phyloP scores from a whole-genome alignment of 2,329 filamentous ascomycete genomes.

The Penicillium palitans region DNA sequence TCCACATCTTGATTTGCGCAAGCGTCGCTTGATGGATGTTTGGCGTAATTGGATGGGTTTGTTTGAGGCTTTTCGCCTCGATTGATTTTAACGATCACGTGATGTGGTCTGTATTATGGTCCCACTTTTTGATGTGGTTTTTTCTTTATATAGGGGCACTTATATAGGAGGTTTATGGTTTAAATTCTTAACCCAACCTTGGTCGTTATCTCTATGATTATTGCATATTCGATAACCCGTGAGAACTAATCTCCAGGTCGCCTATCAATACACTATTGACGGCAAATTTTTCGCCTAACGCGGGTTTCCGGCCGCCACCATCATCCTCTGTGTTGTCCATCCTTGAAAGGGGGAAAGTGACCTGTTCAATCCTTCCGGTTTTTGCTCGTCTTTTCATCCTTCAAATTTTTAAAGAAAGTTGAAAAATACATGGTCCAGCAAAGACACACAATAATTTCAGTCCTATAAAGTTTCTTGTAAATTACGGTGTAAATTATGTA shows the following conservation, averaged over 20 bases:
- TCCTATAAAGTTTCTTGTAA: not conserved
- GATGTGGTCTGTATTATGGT: not conserved
- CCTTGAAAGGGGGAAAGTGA: not conserved
- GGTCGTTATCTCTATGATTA: not conserved
- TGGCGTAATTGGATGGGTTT: not conserved
- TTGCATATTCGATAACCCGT: too few species aligned
- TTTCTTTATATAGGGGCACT: not conserved
- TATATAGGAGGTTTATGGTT: not conserved
- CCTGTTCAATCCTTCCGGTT: too few species aligned
- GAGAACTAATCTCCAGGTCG: too few species aligned
- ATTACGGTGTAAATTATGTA: not conserved
- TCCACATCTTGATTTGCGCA: slow-evolving; percentile 19
- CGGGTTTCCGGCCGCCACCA: not conserved
- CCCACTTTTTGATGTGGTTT: not conserved
- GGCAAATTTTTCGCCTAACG: not conserved
- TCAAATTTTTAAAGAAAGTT: too few species aligned
- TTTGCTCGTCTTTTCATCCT: not conserved
- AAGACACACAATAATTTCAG: not conserved
- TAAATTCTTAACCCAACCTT: not conserved
- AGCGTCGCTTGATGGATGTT: not conserved
- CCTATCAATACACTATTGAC: not conserved
- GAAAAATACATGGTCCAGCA: too few species aligned
- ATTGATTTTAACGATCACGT: slow-evolving; percentile 4
- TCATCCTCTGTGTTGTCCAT: not conserved
- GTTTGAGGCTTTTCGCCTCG: slow-evolving; percentile 5